These are phyloP conservation scores for Ammopiptanthus mongolicus DNA, from an alignment of 306 rosid genomes.

Conservation along the genomic window DNA sequence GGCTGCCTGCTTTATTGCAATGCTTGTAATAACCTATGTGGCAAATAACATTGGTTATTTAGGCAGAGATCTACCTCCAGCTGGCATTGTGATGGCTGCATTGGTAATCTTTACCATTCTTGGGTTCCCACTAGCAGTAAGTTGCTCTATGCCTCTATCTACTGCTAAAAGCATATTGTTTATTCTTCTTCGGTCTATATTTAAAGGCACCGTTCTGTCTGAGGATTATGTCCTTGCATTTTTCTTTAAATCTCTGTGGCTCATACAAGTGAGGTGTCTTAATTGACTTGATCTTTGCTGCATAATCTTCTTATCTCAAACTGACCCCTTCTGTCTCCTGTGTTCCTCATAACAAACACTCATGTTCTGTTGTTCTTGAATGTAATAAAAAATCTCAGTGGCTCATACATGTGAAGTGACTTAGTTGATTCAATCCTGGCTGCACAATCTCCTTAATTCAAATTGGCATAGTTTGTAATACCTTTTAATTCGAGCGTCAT, in stretches of 20 bases:
- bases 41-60: conserved; percentile 46
- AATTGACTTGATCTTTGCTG: conserved; percentile 15
- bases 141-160: conserved; percentile 35
- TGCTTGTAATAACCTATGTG: conserved; percentile 68
- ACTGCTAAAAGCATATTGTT: conserved; percentile 19
- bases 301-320: neutral
- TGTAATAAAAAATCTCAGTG: neutral
- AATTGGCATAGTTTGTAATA: neutral
- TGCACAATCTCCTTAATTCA: neutral
- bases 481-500: neutral
- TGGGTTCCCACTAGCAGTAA: conserved; percentile 83
- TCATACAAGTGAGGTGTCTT: neutral
- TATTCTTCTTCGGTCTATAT: neutral
- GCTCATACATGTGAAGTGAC: neutral
- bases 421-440: neutral
- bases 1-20: conserved; percentile 74
- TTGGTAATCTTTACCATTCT: conserved; percentile 67
- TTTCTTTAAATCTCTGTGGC: neutral
- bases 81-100: conserved; percentile 59
- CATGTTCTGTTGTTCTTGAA: neutral
- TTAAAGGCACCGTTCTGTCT: conserved; percentile 8
- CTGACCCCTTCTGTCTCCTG: neutral
- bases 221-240: conserved; percentile 1
- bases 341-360: neutral
- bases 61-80: conserved; percentile 60